phyloP scores from a whole-genome alignment of 176 grass and related monocot species.

The Triticum urartu region DNA sequence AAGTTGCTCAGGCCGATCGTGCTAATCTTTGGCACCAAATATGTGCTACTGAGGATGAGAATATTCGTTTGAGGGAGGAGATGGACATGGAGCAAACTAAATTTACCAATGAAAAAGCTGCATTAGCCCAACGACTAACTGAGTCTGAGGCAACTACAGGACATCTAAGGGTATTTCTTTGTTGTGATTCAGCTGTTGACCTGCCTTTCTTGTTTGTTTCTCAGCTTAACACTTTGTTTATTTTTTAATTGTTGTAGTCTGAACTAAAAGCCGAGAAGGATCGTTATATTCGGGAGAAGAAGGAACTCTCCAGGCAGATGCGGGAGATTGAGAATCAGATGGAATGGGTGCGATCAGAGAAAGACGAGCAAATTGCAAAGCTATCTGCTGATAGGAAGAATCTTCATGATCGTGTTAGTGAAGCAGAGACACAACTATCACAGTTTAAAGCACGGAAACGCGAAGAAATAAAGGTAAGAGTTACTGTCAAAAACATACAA shows the following conservation, averaged over 20 bases:
- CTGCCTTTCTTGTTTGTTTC: conserved; percentile 25
- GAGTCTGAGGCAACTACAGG: conserved; percentile 57
- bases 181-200: conserved; percentile 7
- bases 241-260: conserved; percentile 59
- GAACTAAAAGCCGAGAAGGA: conserved; percentile 86
- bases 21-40: conserved; percentile 93
- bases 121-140: conserved; percentile 43
- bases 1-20: conserved; percentile 80
- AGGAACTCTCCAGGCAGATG: conserved; percentile 57
- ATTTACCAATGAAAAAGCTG: conserved; percentile 60
- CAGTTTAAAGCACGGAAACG: conserved; percentile 73
- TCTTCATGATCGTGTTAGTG: conserved; percentile 76
- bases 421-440: conserved; percentile 74
- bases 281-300: conserved; percentile 64
- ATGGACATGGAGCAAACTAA: conserved; percentile 68
- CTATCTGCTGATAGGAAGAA: conserved; percentile 67
- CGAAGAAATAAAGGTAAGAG: conserved; percentile 81
- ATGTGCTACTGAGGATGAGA: conserved; percentile 80
- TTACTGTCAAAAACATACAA: neutral
- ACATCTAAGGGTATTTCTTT: conserved; percentile 64
- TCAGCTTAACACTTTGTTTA: conserved; percentile 13
- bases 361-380: conserved; percentile 80
- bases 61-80: conserved; percentile 71
- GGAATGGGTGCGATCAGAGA: conserved; percentile 97
- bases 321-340: conserved; percentile 79